These are phyloP conservation scores for Nannochloropsis gaditana DNA, from an alignment of 108 stramenopile species.

Conservation along the genomic window DNA sequence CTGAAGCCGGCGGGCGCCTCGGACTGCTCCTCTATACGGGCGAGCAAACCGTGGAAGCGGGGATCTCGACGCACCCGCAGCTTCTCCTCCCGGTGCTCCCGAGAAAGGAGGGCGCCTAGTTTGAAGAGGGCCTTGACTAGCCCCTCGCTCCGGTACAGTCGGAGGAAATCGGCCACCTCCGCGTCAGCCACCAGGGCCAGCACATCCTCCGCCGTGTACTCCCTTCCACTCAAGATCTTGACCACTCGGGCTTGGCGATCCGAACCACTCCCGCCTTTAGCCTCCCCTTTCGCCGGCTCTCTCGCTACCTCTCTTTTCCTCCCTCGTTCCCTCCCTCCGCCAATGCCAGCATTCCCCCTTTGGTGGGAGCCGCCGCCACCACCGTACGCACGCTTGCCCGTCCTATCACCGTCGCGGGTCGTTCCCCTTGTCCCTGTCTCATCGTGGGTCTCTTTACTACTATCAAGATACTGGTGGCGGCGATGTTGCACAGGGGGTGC, in stretches of 20 bases:
- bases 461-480: too few species aligned
- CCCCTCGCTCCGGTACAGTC: not conserved
- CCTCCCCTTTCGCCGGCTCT: too few species aligned
- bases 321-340: too few species aligned
- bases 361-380: too few species aligned
- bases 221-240: slow-evolving; percentile 12
- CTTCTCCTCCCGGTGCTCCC: not conserved
- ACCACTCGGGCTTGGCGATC: not conserved
- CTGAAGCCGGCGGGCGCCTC: not conserved
- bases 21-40: not conserved
- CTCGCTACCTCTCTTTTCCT: too few species aligned
- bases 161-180: slow-evolving; percentile 3
- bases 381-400: too few species aligned
- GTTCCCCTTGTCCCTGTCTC: too few species aligned
- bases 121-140: not conserved
- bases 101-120: not conserved
- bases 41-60: not conserved
- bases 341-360: too few species aligned
- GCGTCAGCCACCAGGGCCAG: not conserved
- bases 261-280: not conserved
- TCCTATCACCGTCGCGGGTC: too few species aligned
- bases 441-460: too few species aligned
- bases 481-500: too few species aligned
- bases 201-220: slow-evolving; percentile 5
- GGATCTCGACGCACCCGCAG: not conserved